These are phyloP conservation scores for rapeseed (Brassica napus) DNA, from an alignment of 345 rosid genomes.

Conservation along the genomic window Da-Ae NC_063444.1:20832501-20833000, in stretches of 20 bases:
- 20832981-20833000: constrained; percentile 49
- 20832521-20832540: constrained; percentile 12
- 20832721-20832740: constrained; percentile 5
- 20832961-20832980: constrained; percentile 34
- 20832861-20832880: constrained; percentile 51
- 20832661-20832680: neutral
- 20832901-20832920: constrained; percentile 71
- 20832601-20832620: constrained; percentile 3
- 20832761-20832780: constrained; percentile 2
- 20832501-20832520: constrained; percentile 11
- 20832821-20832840: neutral
- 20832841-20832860: constrained; percentile 47
- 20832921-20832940: constrained; percentile 72
- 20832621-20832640: constrained; percentile 4
- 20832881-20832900: constrained; percentile 84
- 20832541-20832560: neutral
- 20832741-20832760: neutral
- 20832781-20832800: neutral
- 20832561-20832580: neutral
- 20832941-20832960: constrained; percentile 43
- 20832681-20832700: neutral
- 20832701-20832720: constrained; percentile 14
- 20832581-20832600: neutral
- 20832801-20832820: constrained; percentile 16
- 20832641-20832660: constrained; percentile 17